Base-by-base conservation (phyloP, 306 rosid genomes). In the Citrullus amarus region DNA sequence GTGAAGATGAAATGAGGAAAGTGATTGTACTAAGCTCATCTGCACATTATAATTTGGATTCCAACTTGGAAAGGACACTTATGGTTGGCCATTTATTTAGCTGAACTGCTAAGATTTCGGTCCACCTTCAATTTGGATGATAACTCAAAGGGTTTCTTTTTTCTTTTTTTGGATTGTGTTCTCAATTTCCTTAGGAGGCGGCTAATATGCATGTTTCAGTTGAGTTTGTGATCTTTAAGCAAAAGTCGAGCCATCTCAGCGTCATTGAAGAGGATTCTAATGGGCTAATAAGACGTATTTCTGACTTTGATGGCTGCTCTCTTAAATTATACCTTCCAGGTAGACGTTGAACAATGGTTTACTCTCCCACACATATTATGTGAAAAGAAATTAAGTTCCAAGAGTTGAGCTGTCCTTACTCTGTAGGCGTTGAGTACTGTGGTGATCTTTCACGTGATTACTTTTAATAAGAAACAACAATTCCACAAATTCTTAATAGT, bases 221-320 rank as follows among this genome's bases (percentile, higher is more conserved):
- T 58, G 88, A 92, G 82, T 90, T 92, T 83, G 87, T 87, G 51
- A 82, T 88, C 63, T 85, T 92, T 87, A 89, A 92, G 85, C 90
- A 78, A 59, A 88, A 83, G 72, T 90, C 93, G 46, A 79, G 86
- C 51, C 95, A 92, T 84, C 85, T 91, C 79, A 83, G 56, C 39
- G 84, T 84, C 72, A 58, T 55, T 2, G 88, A 87, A 44, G 88
- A 82, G 85, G 86, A 60, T 85, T 53, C 88, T 34, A 84, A 85
- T 79, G 87, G 77, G 79, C 89, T 90, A 38, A 80, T 84, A 25
- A 81, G 41, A 82, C 71, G 83, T 70, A 82, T 87, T 82, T 92
- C 95, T 79, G 90, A 85, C 79, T 80, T 90, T 36, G 97, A 85
- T 62, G 88, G 90, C 81, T 92, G 93, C 87, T 87, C 94, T 62